phyloP scores from a whole-genome alignment of 495 filamentous ascomycete species.

The Opeltia flavorubescens region DNA sequence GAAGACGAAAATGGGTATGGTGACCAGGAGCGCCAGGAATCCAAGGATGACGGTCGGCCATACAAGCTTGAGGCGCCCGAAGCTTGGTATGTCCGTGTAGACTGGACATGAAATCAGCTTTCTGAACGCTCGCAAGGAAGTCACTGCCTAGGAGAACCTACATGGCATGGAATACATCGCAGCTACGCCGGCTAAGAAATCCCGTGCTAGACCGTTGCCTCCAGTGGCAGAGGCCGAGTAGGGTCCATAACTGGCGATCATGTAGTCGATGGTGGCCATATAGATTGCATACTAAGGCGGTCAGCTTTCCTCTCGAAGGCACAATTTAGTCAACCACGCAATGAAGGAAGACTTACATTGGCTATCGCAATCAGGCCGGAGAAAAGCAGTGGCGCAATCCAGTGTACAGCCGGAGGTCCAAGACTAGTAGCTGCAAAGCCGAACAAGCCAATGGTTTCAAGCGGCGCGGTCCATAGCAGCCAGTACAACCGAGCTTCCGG shows the following conservation, averaged over 20 bases:
- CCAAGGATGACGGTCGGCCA: constrained; percentile 32
- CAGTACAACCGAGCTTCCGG: constrained; percentile 43
- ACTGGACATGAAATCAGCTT: constrained; percentile 19
- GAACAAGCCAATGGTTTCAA: constrained; percentile 52
- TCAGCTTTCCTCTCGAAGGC: too few relatives aligned
- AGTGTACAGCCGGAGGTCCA: constrained; percentile 45
- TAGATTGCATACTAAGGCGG: constrained; percentile 52
- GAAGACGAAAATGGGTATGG: constrained; percentile 34
- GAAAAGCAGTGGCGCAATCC: constrained; percentile 47
- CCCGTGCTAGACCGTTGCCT: constrained; percentile 43
- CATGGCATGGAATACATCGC: constrained; percentile 27
- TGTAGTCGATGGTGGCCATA: constrained; percentile 77
- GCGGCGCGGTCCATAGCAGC: constrained; percentile 38
- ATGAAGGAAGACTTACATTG: constrained; percentile 1
- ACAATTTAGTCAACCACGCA: neutral
- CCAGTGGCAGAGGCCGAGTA: constrained; percentile 71
- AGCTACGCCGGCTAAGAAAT: constrained; percentile 32
- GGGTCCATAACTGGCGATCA: constrained; percentile 67
- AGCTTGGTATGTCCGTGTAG: constrained; percentile 23
- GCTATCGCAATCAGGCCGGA: constrained; percentile 50
- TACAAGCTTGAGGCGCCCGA: constrained; percentile 20
- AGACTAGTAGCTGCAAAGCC: constrained; percentile 55
- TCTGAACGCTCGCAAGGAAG: neutral
- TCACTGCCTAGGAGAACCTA: neutral
- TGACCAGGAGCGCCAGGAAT: constrained; percentile 27